Conservation (phyloP, 164 flowering plant genomes). For the Hamamelis virginiana region DNA sequence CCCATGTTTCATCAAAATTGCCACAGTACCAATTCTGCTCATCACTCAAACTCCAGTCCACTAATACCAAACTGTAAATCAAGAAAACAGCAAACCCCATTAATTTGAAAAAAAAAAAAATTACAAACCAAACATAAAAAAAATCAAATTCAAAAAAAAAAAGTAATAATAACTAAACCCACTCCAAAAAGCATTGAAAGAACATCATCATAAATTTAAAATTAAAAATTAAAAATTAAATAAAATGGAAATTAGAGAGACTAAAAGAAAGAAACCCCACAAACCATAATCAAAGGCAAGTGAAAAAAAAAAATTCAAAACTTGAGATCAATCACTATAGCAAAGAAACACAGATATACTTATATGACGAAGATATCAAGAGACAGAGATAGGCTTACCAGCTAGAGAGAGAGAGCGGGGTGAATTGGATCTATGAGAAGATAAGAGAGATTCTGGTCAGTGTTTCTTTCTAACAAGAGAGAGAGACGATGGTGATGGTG, state of each 20-base stretch:
- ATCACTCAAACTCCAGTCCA: conserved; percentile 28
- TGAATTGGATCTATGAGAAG: conserved; percentile 22
- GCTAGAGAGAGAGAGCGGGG: not conserved
- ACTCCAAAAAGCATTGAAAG: not conserved
- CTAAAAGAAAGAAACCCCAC: conserved; percentile 1
- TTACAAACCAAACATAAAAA: not conserved
- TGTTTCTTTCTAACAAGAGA: not conserved
- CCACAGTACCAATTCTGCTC: conserved; percentile 18
- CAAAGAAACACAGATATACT: conserved; percentile 8
- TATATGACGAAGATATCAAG: not conserved
- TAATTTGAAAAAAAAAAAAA: not conserved
- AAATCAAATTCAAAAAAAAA: not conserved
- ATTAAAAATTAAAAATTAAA: not conserved
- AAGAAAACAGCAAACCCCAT: not conserved
- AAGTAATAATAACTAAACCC: conserved; percentile 3
- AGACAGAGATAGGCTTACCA: conserved; percentile 4
- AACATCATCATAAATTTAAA: not conserved
- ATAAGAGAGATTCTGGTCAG: not conserved
- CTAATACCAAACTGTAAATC: conserved; percentile 19
- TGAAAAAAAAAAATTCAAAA: not conserved
- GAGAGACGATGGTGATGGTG: not conserved
- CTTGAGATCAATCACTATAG: not conserved
- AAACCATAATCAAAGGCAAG: not conserved
- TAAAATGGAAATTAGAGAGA: not conserved
- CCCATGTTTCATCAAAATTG: conserved; percentile 11